Evolutionary conservation across 2,329 filamentous ascomycete genomes (phyloP).

Genomic region (Calonectria pteridis): DNA sequence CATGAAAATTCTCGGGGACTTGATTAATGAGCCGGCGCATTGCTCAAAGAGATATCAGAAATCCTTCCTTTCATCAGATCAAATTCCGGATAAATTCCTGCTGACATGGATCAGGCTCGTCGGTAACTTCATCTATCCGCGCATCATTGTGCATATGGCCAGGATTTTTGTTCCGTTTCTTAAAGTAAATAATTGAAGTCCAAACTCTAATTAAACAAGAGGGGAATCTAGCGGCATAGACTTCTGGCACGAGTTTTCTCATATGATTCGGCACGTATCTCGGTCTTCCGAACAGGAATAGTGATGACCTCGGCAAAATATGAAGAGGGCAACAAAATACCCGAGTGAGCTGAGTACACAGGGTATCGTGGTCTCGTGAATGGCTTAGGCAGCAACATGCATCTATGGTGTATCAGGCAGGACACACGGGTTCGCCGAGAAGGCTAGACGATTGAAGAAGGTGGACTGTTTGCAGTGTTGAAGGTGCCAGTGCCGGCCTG

Average conservation of each 20-base stretch:
- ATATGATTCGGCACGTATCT: not conserved
- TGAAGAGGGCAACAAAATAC: not conserved
- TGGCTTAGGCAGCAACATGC: conserved; percentile 1
- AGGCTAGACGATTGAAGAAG: not conserved
- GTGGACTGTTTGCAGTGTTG: not conserved
- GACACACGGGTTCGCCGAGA: conserved; percentile 2
- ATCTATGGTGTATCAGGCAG: not conserved
- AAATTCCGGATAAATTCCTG: not conserved
- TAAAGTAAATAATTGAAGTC: not conserved
- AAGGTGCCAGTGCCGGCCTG: not conserved
- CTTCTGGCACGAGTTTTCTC: not conserved
- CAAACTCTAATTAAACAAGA: not conserved
- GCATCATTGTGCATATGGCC: not conserved
- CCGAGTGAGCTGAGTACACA: not conserved
- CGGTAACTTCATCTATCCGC: not conserved
- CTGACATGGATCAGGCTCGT: not conserved
- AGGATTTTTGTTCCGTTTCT: not conserved
- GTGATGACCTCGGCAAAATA: not conserved
- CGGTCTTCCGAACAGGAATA: not conserved
- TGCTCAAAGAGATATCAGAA: no score
- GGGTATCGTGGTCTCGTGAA: not conserved
- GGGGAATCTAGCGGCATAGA: not conserved
- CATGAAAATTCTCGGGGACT: no score
- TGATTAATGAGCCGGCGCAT: no score
- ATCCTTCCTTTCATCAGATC: not conserved